A percentile compares a stretch with the other conserved stretches of the same genome.
phyloP scores from a whole-genome alignment of 2,329 filamentous ascomycete species.

The Botryotinia calthae region DNA sequence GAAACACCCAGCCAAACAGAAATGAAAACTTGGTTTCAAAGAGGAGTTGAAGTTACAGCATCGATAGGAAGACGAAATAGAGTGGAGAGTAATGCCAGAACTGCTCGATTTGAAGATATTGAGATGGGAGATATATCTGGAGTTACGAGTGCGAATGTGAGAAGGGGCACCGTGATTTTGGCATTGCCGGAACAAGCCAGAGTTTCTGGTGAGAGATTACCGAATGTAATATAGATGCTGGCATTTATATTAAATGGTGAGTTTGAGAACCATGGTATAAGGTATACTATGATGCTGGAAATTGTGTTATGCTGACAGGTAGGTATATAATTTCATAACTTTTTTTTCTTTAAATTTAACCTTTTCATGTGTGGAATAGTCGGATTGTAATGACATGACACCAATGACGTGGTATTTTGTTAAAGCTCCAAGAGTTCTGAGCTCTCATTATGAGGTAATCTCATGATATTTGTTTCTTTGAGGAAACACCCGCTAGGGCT shows the following conservation, averaged over 20 bases:
- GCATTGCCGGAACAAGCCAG: neutral
- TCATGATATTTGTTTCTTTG: neutral
- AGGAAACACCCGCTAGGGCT: too few species aligned
- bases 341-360: neutral
- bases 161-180: neutral
- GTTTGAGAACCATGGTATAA: neutral
- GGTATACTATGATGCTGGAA: neutral
- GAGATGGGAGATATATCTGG: neutral
- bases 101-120: neutral
- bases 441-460: too few species aligned
- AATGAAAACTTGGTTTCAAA: neutral
- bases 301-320: neutral
- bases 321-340: neutral
- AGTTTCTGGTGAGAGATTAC: neutral
- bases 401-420: accelerated
- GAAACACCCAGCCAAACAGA: neutral
- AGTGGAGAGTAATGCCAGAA: neutral
- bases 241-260: neutral
- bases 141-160: neutral
- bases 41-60: neutral
- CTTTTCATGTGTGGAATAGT: neutral
- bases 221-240: neutral
- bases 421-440: neutral
- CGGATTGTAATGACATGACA: neutral
- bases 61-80: neutral